Evolutionary conservation across 805 yeast species (phyloP).

Genomic region (Candida ovalis): DNA sequence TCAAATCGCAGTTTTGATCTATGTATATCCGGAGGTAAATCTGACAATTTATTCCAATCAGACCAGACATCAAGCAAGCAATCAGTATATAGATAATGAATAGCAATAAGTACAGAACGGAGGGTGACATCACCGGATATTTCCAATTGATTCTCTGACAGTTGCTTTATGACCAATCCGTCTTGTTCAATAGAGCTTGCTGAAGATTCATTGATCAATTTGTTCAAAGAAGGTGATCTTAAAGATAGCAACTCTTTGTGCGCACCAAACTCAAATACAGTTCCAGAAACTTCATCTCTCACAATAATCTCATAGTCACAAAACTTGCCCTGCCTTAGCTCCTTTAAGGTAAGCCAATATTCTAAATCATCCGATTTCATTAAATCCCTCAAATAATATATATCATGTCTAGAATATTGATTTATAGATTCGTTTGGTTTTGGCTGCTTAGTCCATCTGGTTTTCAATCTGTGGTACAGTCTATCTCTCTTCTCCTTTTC

Average conservation of each 20-base stretch:
- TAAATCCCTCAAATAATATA: slow-evolving; percentile 28
- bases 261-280: slow-evolving; percentile 10
- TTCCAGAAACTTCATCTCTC: slow-evolving; percentile 5
- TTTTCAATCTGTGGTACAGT: neutral
- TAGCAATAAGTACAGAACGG: slow-evolving; percentile 34
- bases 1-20: slow-evolving; percentile 30
- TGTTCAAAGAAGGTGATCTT: slow-evolving; percentile 9
- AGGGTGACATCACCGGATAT: slow-evolving; percentile 24
- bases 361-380: slow-evolving; percentile 32
- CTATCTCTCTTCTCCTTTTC: slow-evolving; percentile 4
- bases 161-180: slow-evolving; percentile 9
- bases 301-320: slow-evolving; percentile 15
- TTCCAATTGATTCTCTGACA: slow-evolving; percentile 1
- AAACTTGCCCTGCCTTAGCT: slow-evolving; percentile 9
- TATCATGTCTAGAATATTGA: slow-evolving; percentile 2
- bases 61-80: slow-evolving; percentile 44
- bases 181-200: slow-evolving; percentile 7
- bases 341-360: slow-evolving; percentile 20
- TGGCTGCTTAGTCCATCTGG: slow-evolving; percentile 17
- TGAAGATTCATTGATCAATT: slow-evolving; percentile 1
- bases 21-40: slow-evolving; percentile 31
- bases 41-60: slow-evolving; percentile 22
- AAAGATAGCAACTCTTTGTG: slow-evolving; percentile 13
- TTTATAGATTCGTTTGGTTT: neutral
- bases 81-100: slow-evolving; percentile 52